Conservation (phyloP, 2,329 filamentous ascomycete genomes). For the Aspergillus costaricaensis region DNA sequence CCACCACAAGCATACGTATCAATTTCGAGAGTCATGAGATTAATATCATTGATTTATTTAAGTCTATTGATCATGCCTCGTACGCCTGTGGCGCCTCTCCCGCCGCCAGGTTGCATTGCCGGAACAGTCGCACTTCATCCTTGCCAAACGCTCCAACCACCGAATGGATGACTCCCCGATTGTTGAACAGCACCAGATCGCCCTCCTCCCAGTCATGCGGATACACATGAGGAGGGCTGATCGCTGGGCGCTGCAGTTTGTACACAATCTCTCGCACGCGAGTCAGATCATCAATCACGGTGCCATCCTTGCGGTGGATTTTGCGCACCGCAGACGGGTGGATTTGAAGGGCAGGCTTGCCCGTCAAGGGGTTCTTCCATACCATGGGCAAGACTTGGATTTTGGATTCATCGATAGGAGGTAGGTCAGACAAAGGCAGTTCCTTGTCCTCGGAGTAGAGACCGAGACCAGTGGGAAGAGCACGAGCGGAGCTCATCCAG, state of each 20-base stretch:
- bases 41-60: neutral
- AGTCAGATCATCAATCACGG: conserved; percentile 67
- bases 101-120: conserved; percentile 75
- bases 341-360: conserved; percentile 68
- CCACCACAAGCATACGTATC: too few relatives aligned
- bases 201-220: conserved; percentile 76
- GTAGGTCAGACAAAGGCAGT: conserved; percentile 60
- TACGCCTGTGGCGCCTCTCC: conserved; percentile 20
- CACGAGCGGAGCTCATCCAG: conserved; percentile 73
- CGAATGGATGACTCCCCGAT: conserved; percentile 71
- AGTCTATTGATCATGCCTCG: neutral
- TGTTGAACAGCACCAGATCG: conserved; percentile 77
- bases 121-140: conserved; percentile 72
- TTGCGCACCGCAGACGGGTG: conserved; percentile 72
- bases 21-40: neutral
- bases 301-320: conserved; percentile 67
- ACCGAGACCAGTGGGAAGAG: conserved; percentile 70
- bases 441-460: conserved; percentile 68
- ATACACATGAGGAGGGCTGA: conserved; percentile 68
- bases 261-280: conserved; percentile 71
- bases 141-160: conserved; percentile 74
- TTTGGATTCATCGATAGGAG: conserved; percentile 64
- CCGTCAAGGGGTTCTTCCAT: conserved; percentile 75
- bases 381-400: conserved; percentile 74
- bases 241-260: conserved; percentile 69